A percentile compares a stretch with the other conserved stretches of the same genome.
phyloP scores from a whole-genome alignment of 257 asterid species.

The Salvia miltiorrhiza region DNA sequence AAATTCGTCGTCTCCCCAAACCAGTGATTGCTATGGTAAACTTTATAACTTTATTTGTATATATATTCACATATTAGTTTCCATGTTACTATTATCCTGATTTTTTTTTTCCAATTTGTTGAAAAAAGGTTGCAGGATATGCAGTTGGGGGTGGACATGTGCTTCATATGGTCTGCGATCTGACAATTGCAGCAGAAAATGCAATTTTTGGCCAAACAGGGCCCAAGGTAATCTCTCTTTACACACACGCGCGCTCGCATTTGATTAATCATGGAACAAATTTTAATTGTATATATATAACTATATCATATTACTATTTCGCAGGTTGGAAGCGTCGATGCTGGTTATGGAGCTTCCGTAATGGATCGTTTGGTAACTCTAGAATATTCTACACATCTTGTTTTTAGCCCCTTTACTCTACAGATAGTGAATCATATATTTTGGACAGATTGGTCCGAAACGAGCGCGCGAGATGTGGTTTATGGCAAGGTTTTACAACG shows the following conservation, averaged over 20 bases:
- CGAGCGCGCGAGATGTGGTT: conserved; percentile 95
- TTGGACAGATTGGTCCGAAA: conserved; percentile 75
- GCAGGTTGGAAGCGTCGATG: conserved; percentile 98
- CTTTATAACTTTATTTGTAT: background rate
- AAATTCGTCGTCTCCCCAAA: conserved; percentile 93
- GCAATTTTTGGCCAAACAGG: conserved; percentile 96
- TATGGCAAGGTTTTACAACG: conserved; percentile 74
- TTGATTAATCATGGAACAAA: background rate
- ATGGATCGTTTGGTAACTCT: conserved; percentile 79
- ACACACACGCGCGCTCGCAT: background rate
- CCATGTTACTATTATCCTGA: background rate
- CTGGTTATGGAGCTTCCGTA: conserved; percentile 90
- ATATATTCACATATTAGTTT: background rate
- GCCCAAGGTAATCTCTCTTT: conserved; percentile 58
- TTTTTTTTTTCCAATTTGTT: background rate
- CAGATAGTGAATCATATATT: background rate
- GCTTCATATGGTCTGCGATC: conserved; percentile 90
- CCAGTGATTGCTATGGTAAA: conserved; percentile 95
- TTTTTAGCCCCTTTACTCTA: background rate
- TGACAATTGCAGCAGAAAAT: conserved; percentile 93
- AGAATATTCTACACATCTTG: background rate
- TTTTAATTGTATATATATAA: background rate
- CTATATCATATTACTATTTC: background rate
- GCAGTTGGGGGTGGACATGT: conserved; percentile 97
- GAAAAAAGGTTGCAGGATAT: conserved; percentile 83